Base-by-base conservation (phyloP, 2,329 filamentous ascomycete species). In the Fusarium sp. region DNA sequence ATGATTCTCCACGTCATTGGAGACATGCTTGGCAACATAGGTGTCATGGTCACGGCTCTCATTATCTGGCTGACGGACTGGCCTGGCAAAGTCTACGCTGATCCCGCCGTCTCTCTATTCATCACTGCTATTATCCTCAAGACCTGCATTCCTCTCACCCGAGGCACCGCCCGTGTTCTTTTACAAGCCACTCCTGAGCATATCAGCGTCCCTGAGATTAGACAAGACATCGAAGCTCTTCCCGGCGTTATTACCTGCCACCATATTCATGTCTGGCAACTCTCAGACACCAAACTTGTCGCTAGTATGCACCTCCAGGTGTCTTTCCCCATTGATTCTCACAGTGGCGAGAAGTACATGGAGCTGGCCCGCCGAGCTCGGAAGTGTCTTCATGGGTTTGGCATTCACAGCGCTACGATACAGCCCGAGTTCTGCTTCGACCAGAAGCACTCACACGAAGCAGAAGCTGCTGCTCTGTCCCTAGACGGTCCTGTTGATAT, bases 221-320 rank as follows among this genome's bases (percentile, higher is more conserved):
- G 94, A 75, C 92, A 96, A 75, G 96, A 99, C 81, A 98, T 99
- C 61, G 90, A 95, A 80, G 85, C 89, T 22, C 90, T 99, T 11
- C 92, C 93, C 0, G 95, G 95, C 47, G 93, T 99, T 54, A 87
- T 96, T 70, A 94, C 93, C 81, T 98, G 95, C 80, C 96, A 99
- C 83, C 96, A 99, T 81, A 88, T 99, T 28, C 96, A 99, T 81
- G 95, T 99, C 71, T 99, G 96, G 96, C 96, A 98, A 82, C 89
- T 99, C 39, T 97, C 93, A 22, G 96, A 98, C 80, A 96, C 95
- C 59, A 98, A 98, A 85, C 87, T 98, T 39, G 93, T 99, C 42
- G 96, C 96, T 18, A 96, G 93, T 17, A 90, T 99, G 83, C 96
- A 99, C 80, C 92, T 99, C 50, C 94, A 98, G 81, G 93, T 99